Base-by-base conservation (phyloP, 495 filamentous ascomycete genomes). In the Xanthoparmelia taractica region DNA sequence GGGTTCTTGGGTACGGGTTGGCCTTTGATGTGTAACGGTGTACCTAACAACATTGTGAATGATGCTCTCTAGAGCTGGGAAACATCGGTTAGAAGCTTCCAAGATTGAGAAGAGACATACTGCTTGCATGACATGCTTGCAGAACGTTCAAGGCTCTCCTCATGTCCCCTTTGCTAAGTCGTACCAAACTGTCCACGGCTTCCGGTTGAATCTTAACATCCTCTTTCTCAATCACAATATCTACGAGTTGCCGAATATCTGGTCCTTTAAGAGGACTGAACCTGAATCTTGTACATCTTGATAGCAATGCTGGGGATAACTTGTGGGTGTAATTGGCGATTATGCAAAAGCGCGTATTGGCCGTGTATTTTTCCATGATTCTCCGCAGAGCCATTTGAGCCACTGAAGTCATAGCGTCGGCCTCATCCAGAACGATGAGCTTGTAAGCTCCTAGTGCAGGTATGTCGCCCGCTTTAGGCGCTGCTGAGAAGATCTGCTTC, bases 311-410 rank as follows among this genome's bases (percentile, higher is more conserved):
- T 0, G 94, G 92, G 8, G 90, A 92, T n/a, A 99, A 85, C 73
- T 97, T 99, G 77, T 99, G 94, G 37, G 94, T 96, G 73, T 99
- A 99, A 74, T 99, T 99, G 68, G 95, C 95, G 63, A 99, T 97
- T 69, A 99, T 91, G 76, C 93, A 97, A 75, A 99, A 99, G 58
- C 94, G 83, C 0, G 94, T 96, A 76, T 99, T 97, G 63, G 92
- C 90, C 0, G 94, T 99, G 76, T 97, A 99, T 74, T 95, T 94
- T 72, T 99, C 94, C 95, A 99, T 99, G 63, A 99, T 99, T 50
- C 94, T 78, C 65, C 94, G 85, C 34, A 99, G 80, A 0, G 94
- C 94, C 92, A 97, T 99, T 72, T 99, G 94, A 20, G 94, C 94
- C 0, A 92, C 90, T 27, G 88, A 83, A 8, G 94, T 99, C 94